Percentiles rank a stretch among this genome's conserved stretches.
Conservation (phyloP, 257 asterid species). For the Haberlea rhodopensis region DNA sequence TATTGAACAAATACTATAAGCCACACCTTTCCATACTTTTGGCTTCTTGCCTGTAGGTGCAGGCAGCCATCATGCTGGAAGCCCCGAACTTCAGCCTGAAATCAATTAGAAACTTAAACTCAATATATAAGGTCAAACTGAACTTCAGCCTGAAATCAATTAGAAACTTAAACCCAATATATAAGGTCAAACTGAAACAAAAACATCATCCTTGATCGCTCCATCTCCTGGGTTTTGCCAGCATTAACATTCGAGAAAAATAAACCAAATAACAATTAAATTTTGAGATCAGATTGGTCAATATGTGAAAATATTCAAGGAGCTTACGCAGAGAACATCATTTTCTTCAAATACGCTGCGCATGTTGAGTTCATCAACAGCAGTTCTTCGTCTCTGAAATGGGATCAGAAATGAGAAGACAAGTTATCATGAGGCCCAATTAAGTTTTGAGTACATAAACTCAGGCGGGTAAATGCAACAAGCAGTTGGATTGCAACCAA, state of each 20-base stretch:
- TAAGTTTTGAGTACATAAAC: no score
- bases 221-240: constrained; percentile 1
- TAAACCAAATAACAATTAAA: background rate
- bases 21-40: constrained; percentile 92
- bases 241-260: background rate
- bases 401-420: background rate
- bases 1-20: background rate
- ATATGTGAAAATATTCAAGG: constrained; percentile 18
- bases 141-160: constrained; percentile 73
- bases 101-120: constrained; percentile 6
- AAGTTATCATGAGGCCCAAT: background rate
- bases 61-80: constrained; percentile 89
- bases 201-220: background rate
- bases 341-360: constrained; percentile 84
- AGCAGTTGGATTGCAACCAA: background rate
- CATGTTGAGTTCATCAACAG: constrained; percentile 93
- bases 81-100: constrained; percentile 93
- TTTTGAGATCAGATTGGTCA: background rate
- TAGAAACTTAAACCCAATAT: background rate
- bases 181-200: constrained; percentile 24
- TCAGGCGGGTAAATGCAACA: no score
- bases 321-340: constrained; percentile 89
- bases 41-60: constrained; percentile 92
- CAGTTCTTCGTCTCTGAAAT: constrained; percentile 89
- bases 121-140: background rate